Conservation (phyloP, 129 eudicot species). For the Silybum marianum region DNA sequence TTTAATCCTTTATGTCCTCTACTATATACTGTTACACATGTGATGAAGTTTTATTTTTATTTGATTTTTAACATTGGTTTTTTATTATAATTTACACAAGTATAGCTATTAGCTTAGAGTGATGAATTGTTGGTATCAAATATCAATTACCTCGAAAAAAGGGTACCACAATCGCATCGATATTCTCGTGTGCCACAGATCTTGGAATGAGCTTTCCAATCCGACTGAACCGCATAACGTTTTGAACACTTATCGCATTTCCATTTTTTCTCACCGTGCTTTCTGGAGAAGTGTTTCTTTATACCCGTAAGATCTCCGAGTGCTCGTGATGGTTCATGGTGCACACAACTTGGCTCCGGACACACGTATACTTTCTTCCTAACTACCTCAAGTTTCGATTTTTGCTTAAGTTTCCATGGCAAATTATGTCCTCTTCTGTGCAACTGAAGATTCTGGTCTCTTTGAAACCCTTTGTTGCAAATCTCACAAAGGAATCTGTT, state of each 20-base stretch:
- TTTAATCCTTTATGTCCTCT: constrained; percentile 23
- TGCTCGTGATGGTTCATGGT: constrained; percentile 85
- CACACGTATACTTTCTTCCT: constrained; percentile 66
- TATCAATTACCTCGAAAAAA: constrained; percentile 67
- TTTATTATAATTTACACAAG: background rate
- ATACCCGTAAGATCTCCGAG: constrained; percentile 85
- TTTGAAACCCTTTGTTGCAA: constrained; percentile 71
- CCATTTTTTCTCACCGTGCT: constrained; percentile 91
- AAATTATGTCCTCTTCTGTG: constrained; percentile 72
- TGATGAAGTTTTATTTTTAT: constrained; percentile 28
- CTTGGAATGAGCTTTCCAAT: constrained; percentile 95
- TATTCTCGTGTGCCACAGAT: constrained; percentile 87
- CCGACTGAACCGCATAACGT: constrained; percentile 86
- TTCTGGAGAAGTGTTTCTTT: constrained; percentile 72
- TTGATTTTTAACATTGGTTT: background rate
- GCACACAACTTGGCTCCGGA: constrained; percentile 75
- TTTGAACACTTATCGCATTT: constrained; percentile 84
- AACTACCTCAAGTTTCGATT: constrained; percentile 47
- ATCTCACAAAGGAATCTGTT: constrained; percentile 68
- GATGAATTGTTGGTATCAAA: background rate
- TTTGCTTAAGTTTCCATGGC: constrained; percentile 78
- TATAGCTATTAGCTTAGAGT: background rate
- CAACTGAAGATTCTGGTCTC: constrained; percentile 69
- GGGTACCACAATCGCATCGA: constrained; percentile 89
- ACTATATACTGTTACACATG: constrained; percentile 29